Evolutionary conservation across 176 grass and related monocot species (phyloP).

Genomic region (Oryza meyeriana): DNA sequence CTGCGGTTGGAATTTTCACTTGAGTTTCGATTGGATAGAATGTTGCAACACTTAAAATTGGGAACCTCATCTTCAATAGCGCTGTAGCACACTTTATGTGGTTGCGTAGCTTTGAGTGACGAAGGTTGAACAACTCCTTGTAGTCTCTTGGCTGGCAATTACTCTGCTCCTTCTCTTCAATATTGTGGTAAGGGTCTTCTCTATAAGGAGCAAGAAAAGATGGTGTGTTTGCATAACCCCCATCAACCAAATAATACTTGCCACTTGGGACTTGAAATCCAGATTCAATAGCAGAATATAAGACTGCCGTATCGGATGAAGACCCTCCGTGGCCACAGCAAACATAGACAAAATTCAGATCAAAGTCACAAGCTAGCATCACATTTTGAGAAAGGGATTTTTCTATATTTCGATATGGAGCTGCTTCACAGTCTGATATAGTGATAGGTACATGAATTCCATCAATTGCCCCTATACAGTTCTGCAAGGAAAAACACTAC

Average conservation of each 20-base stretch:
- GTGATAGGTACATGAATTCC: conserved; percentile 41
- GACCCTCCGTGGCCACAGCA: conserved; percentile 22
- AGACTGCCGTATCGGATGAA: conserved; percentile 34
- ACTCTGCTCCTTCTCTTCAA: conserved; percentile 22
- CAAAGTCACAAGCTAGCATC: conserved; percentile 51
- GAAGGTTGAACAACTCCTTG: conserved; percentile 55
- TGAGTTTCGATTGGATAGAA: conserved; percentile 47
- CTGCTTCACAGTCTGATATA: conserved; percentile 38
- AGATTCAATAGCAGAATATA: conserved; percentile 33
- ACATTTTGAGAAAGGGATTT: conserved; percentile 40
- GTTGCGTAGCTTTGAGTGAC: conserved; percentile 37
- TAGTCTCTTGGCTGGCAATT: conserved; percentile 30
- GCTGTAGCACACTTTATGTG: conserved; percentile 36
- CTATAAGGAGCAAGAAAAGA: conserved; percentile 45
- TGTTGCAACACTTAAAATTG: conserved; percentile 47
- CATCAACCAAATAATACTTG: conserved; percentile 47
- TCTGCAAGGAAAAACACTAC: conserved; percentile 11
- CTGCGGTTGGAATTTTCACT: conserved; percentile 38
- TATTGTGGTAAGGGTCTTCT: conserved; percentile 21
- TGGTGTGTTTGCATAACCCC: conserved; percentile 38
- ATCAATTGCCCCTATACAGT: conserved; percentile 42
- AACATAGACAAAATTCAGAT: conserved; percentile 46
- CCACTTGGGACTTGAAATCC: conserved; percentile 44
- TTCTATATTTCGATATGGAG: conserved; percentile 46
- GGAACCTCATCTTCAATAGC: conserved; percentile 51